Evolutionary conservation across 805 yeast genomes (phyloP).

Genomic region (Starmerella roubikii): DNA sequence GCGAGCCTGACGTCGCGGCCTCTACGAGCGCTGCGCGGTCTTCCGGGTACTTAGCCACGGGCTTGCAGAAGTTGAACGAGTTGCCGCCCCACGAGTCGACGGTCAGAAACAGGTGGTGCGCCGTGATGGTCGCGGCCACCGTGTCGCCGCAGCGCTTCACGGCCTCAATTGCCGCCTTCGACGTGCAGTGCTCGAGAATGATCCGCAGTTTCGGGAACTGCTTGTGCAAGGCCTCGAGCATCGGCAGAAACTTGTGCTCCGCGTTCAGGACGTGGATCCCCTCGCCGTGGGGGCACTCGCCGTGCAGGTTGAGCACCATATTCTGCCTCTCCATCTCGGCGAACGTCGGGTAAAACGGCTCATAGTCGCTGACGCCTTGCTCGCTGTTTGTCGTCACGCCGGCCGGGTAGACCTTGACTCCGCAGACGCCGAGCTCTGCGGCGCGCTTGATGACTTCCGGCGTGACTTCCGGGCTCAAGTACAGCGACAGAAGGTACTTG

Average conservation of each 20-base stretch:
- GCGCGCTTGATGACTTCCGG: conserved; percentile 78
- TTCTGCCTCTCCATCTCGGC: conserved; percentile 70
- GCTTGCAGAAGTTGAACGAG: conserved; percentile 90
- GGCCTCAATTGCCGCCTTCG: conserved; percentile 72
- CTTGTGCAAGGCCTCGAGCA: conserved; percentile 56
- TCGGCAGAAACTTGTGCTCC: conserved; percentile 84
- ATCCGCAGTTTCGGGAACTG: conserved; percentile 82
- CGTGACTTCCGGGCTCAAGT: conserved; percentile 62
- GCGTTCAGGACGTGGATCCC: conserved; percentile 88
- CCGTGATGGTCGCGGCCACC: conserved; percentile 93
- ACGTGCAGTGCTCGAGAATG: conserved; percentile 88
- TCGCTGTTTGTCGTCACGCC: conserved; percentile 98
- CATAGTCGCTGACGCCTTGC: conserved; percentile 80
- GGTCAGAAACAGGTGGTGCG: conserved; percentile 81
- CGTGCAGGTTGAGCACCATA: conserved; percentile 79
- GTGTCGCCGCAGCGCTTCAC: conserved; percentile 52
- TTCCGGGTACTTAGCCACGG: conserved; percentile 85
- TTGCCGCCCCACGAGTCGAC: conserved; percentile 96
- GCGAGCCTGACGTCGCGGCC: conserved; percentile 86
- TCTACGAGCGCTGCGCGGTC: conserved; percentile 68
- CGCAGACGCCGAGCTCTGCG: conserved; percentile 54
- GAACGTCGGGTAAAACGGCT: conserved; percentile 77
- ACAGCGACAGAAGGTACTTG: conserved; percentile 82
- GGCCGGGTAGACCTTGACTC: conserved; percentile 95
- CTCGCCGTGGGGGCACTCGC: conserved; percentile 74